Conservation (phyloP, 75 land plant genomes). For the Pinus tabuliformis region DNA sequence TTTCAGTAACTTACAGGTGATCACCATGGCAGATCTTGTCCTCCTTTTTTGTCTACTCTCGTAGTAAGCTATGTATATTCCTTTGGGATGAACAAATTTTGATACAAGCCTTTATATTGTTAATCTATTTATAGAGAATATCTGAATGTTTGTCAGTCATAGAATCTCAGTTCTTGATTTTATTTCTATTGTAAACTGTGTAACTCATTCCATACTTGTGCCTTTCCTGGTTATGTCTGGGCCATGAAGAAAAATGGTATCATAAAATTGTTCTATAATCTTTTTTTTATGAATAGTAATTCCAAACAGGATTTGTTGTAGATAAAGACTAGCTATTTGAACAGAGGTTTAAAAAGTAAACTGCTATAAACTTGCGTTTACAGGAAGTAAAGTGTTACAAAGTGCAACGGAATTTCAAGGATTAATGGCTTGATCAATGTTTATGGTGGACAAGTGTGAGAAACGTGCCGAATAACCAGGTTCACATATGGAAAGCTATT, state of each 20-base stretch:
- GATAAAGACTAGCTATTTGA: neutral
- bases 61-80: neutral
- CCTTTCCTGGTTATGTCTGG: neutral
- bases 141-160: neutral
- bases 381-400: neutral
- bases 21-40: conserved; percentile 2
- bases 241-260: neutral
- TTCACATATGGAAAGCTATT: neutral
- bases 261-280: too few relatives aligned
- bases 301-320: neutral
- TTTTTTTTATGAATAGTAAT: neutral
- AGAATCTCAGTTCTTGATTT: neutral
- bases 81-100: neutral
- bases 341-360: conserved; percentile 1
- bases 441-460: neutral
- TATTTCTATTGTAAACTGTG: neutral
- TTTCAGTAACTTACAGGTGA: conserved; percentile 11
- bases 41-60: neutral
- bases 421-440: neutral
- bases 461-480: neutral
- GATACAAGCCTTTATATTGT: neutral
- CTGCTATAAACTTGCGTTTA: neutral
- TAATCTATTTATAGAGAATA: neutral
- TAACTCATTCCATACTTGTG: neutral
- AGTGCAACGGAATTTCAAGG: too few relatives aligned